Base-by-base conservation (phyloP, 257 asterid species). In the Avicennia marina region DNA sequence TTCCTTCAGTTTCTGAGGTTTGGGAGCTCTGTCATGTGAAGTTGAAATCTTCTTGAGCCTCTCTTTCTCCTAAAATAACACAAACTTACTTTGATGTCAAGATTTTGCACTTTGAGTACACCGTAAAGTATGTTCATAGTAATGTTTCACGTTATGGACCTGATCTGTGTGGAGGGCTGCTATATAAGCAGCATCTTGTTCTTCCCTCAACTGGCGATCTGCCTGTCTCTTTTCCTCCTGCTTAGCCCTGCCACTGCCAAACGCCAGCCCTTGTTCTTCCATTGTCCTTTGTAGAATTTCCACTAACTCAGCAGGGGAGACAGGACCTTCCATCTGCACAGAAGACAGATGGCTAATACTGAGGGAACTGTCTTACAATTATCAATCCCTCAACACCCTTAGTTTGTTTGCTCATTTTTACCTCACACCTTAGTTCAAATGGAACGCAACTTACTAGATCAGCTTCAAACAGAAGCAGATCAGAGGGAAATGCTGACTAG, bases 151-250 rank as follows among this genome's bases (percentile, higher is more conserved):
- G 10, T 31, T 12, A 36, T 22, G 63, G 21, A 86, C 96, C 93
- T 84, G 80, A 77, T 90, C 96, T 51, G 72, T 76, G 40, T 62
- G 77, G 15, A 90, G 90, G 45, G 97, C 80, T 65, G 83, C 75
- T 50, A 86, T 26, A 64, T 81, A 86, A 55, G 97, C 96, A 58
- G 72, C 78, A 75, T 90, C 94, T 75, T 90, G 97, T 51, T 90
- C 96, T 67, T 84, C 97, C 49, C 80, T 80, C 74, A 87, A 39
- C 25, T 69, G 79, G 22, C 60, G 75, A 46, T 86, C 81, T 7
- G 51, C 78, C 46, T 73, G 62, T 41, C 54, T 63, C 60, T 63
- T 77, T 16, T 76, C 89, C 34, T 81, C 78, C 16, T 71, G 80
- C 53, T 52, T 72, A 27, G 78, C 73, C 48, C 77, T 69, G 24